Conservation (phyloP, 805 yeast species). For the Teunomyces funiuensis region DNA sequence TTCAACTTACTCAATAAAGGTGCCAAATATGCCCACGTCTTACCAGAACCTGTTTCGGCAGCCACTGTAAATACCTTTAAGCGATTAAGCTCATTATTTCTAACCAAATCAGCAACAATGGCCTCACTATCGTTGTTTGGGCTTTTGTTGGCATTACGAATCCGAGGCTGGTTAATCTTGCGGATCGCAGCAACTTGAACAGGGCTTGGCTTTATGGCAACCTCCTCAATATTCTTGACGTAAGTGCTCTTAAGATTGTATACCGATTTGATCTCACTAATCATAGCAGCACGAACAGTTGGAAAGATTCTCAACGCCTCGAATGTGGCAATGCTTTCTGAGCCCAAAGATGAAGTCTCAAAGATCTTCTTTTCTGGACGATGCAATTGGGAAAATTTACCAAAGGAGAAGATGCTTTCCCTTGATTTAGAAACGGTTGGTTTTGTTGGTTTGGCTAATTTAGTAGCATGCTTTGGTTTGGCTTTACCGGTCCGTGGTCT, state of each 20-base stretch:
- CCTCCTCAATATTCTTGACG: conserved; percentile 27
- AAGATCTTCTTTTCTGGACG: conserved; percentile 12
- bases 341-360: conserved; percentile 17
- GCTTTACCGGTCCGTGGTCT: not conserved
- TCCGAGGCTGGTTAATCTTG: conserved; percentile 47
- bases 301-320: conserved; percentile 68
- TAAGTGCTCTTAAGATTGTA: conserved; percentile 36
- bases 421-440: not conserved
- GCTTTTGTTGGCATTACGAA: conserved; percentile 20
- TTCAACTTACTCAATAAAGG: conserved; percentile 70
- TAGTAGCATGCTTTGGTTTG: not conserved
- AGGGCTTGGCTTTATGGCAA: conserved; percentile 62
- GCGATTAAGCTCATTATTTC: conserved; percentile 28
- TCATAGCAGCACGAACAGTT: conserved; percentile 59
- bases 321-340: conserved; percentile 57
- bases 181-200: conserved; percentile 78
- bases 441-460: not conserved
- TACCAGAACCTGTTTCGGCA: conserved; percentile 97
- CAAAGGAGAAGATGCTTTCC: conserved; percentile 13
- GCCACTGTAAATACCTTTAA: conserved; percentile 75
- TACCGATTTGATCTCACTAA: conserved; percentile 48
- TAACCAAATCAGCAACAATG: conserved; percentile 26
- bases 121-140: conserved; percentile 21
- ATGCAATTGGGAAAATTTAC: conserved; percentile 22
- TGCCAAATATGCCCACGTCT: conserved; percentile 86